Conservation (phyloP, 2,329 filamentous ascomycete genomes). For the Fonsecaea erecta region DNA sequence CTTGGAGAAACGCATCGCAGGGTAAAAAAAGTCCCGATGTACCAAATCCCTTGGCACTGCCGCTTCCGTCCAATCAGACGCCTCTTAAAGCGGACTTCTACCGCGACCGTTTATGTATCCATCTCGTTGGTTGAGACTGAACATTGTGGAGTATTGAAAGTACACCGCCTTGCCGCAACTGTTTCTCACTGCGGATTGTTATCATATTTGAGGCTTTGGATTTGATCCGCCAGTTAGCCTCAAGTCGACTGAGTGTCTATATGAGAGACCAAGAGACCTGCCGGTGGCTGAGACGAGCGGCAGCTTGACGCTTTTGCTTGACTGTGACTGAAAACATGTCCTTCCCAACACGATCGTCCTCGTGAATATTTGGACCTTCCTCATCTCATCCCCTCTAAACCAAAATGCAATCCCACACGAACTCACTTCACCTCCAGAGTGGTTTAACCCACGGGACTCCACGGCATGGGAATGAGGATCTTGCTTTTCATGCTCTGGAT, state of each 20-base stretch:
- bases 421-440: neutral
- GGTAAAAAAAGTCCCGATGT: neutral
- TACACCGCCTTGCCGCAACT: neutral
- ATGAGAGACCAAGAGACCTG: neutral
- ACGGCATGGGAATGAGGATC: slow-evolving; percentile 91
- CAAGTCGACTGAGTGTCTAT: neutral
- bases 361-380: neutral
- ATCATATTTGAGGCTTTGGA: neutral
- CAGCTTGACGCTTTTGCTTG: neutral
- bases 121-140: neutral
- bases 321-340: neutral
- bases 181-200: neutral
- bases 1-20: neutral
- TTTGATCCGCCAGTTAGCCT: neutral
- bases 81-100: neutral
- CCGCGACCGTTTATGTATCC: neutral
- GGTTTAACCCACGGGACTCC: slow-evolving; percentile 82
- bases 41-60: neutral
- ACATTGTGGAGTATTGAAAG: neutral
- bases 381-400: neutral
- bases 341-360: neutral
- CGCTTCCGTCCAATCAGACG: neutral
- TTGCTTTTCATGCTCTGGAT: slow-evolving; percentile 97
- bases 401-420: neutral
- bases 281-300: neutral